These are phyloP conservation scores for Apiosordaria backusii DNA, from an alignment of 495 filamentous ascomycete genomes.

Conservation along the genomic window DNA sequence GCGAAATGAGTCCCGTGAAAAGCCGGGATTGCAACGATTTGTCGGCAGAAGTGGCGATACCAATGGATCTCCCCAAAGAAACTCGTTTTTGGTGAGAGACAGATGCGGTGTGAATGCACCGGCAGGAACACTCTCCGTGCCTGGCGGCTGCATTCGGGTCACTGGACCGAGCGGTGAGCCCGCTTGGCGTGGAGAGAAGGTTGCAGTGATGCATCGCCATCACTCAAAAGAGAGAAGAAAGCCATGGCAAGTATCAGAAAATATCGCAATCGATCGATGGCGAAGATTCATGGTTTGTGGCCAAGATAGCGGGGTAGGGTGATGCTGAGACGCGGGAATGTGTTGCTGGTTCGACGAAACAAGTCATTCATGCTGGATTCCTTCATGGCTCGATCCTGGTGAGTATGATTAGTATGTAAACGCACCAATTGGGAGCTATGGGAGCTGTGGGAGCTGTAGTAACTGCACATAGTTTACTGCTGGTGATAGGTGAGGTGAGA, in stretches of 20 bases:
- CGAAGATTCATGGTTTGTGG: neutral
- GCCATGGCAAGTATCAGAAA: neutral
- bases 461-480: too few relatives aligned
- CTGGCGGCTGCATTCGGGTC: slow-evolving; percentile 14
- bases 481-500: neutral
- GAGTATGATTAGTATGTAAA: neutral
- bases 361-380: neutral
- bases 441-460: neutral
- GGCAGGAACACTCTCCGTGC: neutral
- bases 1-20: slow-evolving; percentile 19
- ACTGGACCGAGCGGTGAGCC: slow-evolving; percentile 11
- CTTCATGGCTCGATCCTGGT: neutral
- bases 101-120: neutral
- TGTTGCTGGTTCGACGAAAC: neutral
- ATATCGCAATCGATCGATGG: neutral
- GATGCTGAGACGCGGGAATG: neutral
- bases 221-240: neutral
- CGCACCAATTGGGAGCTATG: neutral
- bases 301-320: neutral
- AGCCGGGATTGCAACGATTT: slow-evolving; percentile 20
- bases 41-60: slow-evolving; percentile 7
- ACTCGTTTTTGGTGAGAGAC: neutral
- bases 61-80: slow-evolving; percentile 2
- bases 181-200: slow-evolving; percentile 8
- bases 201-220: slow-evolving; percentile 8